Percentiles rank a stretch among this genome's conserved stretches.
These are phyloP conservation scores for Colletotrichum lentis DNA, from an alignment of 2,329 filamentous ascomycete species.

Conservation along the genomic window DNA sequence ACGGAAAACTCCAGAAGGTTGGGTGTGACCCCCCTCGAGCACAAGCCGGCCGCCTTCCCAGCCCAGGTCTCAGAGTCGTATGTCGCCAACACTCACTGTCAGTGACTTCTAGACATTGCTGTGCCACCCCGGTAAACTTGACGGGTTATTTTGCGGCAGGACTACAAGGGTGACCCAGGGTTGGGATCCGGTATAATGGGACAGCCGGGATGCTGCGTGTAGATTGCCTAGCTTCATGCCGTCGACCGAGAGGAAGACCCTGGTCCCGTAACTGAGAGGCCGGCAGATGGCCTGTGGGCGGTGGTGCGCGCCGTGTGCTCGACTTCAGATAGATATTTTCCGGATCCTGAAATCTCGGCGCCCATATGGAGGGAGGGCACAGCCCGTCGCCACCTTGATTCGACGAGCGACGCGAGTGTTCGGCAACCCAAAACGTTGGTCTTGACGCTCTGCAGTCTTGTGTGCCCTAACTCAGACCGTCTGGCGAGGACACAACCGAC, in stretches of 20 bases:
- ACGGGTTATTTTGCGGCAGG: not conserved
- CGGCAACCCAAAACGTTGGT: constrained; percentile 1
- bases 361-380: not conserved
- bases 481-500: constrained; percentile 7
- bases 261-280: not conserved
- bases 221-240: constrained; percentile 11
- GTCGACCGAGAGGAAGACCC: constrained; percentile 21
- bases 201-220: not conserved
- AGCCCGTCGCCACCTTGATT: not conserved
- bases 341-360: not conserved
- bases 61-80: not conserved
- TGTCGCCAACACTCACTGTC: not conserved
- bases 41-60: not conserved
- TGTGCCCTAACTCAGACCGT: not conserved
- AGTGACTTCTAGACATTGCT: not conserved
- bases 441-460: constrained; percentile 2
- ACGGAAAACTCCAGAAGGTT: not conserved
- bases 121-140: constrained; percentile 19
- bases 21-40: not conserved
- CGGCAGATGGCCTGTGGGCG: not conserved
- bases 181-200: constrained; percentile 2
- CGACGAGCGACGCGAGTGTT: not conserved
- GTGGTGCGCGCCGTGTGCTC: not conserved
- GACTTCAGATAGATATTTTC: constrained; percentile 12
- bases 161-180: not conserved